These are phyloP conservation scores for Coemansia guatemalensis DNA, from an alignment of 192 early-diverging fungal genomes.

Conservation along the genomic window DNA sequence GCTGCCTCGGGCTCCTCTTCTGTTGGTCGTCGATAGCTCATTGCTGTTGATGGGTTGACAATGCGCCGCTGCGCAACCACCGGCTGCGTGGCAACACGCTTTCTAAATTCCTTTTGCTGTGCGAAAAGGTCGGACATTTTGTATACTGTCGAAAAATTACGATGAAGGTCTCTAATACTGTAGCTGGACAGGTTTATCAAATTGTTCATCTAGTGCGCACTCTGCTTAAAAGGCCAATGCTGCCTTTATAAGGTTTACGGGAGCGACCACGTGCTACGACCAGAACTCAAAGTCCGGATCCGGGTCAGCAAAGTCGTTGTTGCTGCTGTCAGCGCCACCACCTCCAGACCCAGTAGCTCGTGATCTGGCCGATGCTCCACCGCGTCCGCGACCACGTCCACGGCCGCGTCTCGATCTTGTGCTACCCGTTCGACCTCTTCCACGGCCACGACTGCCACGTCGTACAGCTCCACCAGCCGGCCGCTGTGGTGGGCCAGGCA, in stretches of 20 bases:
- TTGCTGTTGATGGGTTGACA: not conserved
- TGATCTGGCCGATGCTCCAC: not conserved
- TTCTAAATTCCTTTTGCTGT: slow-evolving; percentile 44
- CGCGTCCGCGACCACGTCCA: slow-evolving; percentile 8
- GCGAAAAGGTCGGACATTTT: slow-evolving; percentile 37
- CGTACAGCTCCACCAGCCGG: slow-evolving; percentile 16
- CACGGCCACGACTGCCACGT: slow-evolving; percentile 12
- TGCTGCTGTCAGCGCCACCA: not conserved
- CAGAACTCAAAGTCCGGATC: slow-evolving; percentile 19
- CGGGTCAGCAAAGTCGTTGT: slow-evolving; percentile 1
- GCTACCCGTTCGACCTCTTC: not conserved
- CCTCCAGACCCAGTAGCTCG: no score
- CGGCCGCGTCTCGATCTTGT: slow-evolving; percentile 5
- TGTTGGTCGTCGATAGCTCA: slow-evolving; percentile 2
- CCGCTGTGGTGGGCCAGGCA: slow-evolving; percentile 9
- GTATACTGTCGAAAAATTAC: not conserved
- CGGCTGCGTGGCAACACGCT: slow-evolving; percentile 55
- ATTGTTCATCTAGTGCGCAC: no score
- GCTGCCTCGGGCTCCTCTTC: not conserved
- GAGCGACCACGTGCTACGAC: slow-evolving; percentile 10
- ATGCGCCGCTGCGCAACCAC: slow-evolving; percentile 26
- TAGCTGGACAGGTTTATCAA: no score
- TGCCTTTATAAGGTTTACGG: slow-evolving; percentile 1
- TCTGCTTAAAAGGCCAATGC: no score
- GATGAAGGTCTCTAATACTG: no score